phyloP scores from a whole-genome alignment of 768 basidiomycete genomes.

The Gloeopeniophorella convolvens region DNA sequence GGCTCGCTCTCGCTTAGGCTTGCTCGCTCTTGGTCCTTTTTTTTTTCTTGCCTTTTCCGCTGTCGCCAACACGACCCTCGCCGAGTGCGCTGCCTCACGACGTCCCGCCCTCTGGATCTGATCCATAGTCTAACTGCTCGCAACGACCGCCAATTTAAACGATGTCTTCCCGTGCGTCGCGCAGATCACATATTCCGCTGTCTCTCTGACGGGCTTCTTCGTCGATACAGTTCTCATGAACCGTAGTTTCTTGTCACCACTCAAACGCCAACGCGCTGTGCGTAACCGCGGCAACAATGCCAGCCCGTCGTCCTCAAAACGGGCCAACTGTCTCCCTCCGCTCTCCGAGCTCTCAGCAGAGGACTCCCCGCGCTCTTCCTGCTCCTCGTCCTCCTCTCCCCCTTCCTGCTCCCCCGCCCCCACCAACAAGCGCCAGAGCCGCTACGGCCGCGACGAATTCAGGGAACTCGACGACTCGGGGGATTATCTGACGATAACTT shows the following conservation, averaged over 20 bases:
- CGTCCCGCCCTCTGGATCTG: not conserved
- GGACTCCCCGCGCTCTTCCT: constrained; percentile 18
- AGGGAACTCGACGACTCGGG: not conserved
- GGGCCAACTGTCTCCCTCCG: constrained; percentile 26
- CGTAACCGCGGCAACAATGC: constrained; percentile 14
- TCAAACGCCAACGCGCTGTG: constrained; percentile 13
- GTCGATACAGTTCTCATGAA: constrained; percentile 4
- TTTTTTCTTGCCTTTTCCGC: not conserved
- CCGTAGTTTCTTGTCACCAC: constrained; percentile 9
- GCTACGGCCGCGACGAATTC: constrained; percentile 25
- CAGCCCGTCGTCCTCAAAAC: constrained; percentile 17
- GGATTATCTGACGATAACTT: not conserved
- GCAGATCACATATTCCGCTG: not conserved
- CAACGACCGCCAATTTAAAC: too few species aligned
- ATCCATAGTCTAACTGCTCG: too few species aligned
- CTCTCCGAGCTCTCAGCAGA: constrained; percentile 26
- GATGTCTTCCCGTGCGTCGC: not conserved
- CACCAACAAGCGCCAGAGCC: constrained; percentile 13
- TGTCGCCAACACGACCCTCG: not conserved
- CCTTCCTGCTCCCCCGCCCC: constrained; percentile 10
- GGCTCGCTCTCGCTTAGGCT: too few species aligned
- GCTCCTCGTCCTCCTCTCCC: not conserved
- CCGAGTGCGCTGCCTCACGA: not conserved
- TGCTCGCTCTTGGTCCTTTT: not conserved
- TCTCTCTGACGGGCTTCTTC: not conserved